Conservation (phyloP, 2,329 filamentous ascomycete species). For the Dactylellina parvicollis region DNA sequence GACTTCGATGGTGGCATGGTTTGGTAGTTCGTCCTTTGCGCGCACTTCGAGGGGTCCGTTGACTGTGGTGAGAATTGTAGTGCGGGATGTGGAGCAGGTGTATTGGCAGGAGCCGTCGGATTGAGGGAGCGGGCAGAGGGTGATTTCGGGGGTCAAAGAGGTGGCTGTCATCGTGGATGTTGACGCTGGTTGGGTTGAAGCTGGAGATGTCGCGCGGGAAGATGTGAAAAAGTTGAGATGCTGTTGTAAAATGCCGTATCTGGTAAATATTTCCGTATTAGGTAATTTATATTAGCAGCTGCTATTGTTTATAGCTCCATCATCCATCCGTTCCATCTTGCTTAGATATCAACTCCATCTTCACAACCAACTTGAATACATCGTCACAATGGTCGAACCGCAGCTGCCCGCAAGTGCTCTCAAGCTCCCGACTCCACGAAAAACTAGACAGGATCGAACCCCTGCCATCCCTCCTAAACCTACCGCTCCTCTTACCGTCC, state of each 20-base stretch:
- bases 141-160: slow-evolving; percentile 28
- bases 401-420: slow-evolving; percentile 20
- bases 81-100: slow-evolving; percentile 66
- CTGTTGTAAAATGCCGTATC: slow-evolving; percentile 17
- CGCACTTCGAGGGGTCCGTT: slow-evolving; percentile 93
- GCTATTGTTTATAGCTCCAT: neutral
- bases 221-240: slow-evolving; percentile 39
- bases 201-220: neutral
- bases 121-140: slow-evolving; percentile 66
- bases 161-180: slow-evolving; percentile 16
- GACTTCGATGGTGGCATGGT: slow-evolving; percentile 90
- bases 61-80: slow-evolving; percentile 82
- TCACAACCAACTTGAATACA: neutral
- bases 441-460: slow-evolving; percentile 52
- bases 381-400: slow-evolving; percentile 32
- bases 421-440: slow-evolving; percentile 45
- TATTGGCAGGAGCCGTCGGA: slow-evolving; percentile 84
- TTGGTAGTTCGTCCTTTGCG: slow-evolving; percentile 87
- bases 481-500: slow-evolving; percentile 67
- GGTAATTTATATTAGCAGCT: slow-evolving; percentile 7
- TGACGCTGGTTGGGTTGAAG: slow-evolving; percentile 1
- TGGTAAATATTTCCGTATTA: slow-evolving; percentile 12
- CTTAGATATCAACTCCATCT: neutral
- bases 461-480: slow-evolving; percentile 44
- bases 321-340: neutral